A percentile compares a stretch with the other conserved stretches of the same genome.
These are phyloP conservation scores for Podospora appendiculata DNA, from an alignment of 495 filamentous ascomycete species.

Conservation along the genomic window DNA sequence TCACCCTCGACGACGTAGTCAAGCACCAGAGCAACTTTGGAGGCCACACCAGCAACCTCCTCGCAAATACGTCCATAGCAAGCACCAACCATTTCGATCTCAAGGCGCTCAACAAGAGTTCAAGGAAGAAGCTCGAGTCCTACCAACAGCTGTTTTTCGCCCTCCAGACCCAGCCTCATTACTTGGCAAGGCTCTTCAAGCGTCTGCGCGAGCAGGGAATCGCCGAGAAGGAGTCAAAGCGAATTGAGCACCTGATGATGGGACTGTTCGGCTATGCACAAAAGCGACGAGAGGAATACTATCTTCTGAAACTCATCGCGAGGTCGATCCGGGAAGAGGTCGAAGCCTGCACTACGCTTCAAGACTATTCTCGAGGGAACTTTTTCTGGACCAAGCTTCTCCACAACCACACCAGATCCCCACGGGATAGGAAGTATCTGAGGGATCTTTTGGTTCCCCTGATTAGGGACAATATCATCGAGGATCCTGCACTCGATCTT, in stretches of 20 bases:
- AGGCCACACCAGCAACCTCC: slow-evolving; percentile 76
- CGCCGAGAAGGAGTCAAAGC: slow-evolving; percentile 85
- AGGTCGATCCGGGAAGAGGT: slow-evolving; percentile 82
- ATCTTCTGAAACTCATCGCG: slow-evolving; percentile 81
- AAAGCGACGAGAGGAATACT: slow-evolving; percentile 94
- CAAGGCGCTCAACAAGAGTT: slow-evolving; percentile 95
- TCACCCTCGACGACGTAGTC: slow-evolving; percentile 95
- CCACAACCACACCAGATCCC: slow-evolving; percentile 80
- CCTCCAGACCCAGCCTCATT: slow-evolving; percentile 93
- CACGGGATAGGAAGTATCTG: slow-evolving; percentile 86
- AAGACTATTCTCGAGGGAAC: slow-evolving; percentile 82
- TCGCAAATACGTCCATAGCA: slow-evolving; percentile 79
- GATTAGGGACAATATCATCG: slow-evolving; percentile 81
- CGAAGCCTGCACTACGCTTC: slow-evolving; percentile 59
- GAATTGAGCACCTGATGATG: slow-evolving; percentile 91
- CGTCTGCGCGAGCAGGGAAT: slow-evolving; percentile 76
- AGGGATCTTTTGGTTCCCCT: slow-evolving; percentile 74
- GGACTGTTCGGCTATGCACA: slow-evolving; percentile 95
- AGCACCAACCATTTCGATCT: slow-evolving; percentile 92
- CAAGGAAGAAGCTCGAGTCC: slow-evolving; percentile 84
- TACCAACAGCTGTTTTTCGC: slow-evolving; percentile 98
- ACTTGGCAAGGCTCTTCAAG: slow-evolving; percentile 81
- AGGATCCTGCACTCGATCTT: slow-evolving; percentile 81
- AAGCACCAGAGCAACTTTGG: slow-evolving; percentile 96
- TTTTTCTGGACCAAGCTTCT: slow-evolving; percentile 91